These are phyloP conservation scores for Tricholoma sp. DNA, from an alignment of 768 basidiomycete genomes.

Conservation along the genomic window DNA sequence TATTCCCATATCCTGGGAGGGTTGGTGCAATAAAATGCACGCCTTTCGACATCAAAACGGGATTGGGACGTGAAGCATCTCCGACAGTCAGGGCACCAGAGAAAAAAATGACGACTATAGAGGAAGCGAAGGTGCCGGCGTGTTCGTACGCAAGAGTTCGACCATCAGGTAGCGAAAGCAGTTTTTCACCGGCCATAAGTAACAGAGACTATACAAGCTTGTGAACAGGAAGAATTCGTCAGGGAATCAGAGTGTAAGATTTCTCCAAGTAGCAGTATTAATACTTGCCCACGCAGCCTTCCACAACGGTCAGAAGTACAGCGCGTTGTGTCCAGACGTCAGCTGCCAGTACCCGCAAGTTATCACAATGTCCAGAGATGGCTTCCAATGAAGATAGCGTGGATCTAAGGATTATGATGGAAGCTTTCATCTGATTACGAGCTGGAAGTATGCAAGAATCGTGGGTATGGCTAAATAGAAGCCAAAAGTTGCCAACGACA, in stretches of 20 bases:
- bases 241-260: background rate
- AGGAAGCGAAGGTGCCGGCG: slow-evolving; percentile 29
- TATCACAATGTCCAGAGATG: no score
- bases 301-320: background rate
- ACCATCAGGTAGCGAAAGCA: slow-evolving; percentile 16
- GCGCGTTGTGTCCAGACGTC: background rate
- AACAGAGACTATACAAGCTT: background rate
- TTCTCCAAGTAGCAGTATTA: background rate
- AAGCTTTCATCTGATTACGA: no score
- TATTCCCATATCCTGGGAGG: slow-evolving; percentile 45
- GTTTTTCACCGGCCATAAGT: slow-evolving; percentile 9
- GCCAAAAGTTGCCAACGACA: no score
- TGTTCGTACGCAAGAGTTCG: slow-evolving; percentile 37
- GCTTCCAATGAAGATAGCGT: background rate
- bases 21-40: slow-evolving; percentile 35
- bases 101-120: slow-evolving; percentile 35
- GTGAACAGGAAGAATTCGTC: background rate
- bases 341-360: background rate
- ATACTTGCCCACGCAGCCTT: background rate
- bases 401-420: background rate
- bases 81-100: slow-evolving; percentile 37
- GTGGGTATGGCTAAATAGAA: no score
- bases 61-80: slow-evolving; percentile 15
- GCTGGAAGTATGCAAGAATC: no score
- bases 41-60: slow-evolving; percentile 19